Base-by-base conservation (phyloP, 805 yeast genomes). In the Nakazawaea ambrosiae region DNA sequence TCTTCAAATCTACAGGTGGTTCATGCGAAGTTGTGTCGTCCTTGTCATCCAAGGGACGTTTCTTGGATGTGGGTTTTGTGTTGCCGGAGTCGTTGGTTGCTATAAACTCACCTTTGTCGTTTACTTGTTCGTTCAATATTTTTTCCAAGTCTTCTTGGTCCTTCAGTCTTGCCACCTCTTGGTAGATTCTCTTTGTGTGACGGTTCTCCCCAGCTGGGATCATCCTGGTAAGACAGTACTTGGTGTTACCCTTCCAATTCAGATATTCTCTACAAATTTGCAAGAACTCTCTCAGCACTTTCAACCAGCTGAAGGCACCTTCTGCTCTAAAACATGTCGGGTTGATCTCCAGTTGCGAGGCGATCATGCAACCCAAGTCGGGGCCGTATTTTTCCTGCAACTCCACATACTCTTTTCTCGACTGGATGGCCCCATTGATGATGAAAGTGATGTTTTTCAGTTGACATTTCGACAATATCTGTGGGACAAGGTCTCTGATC, bases 321-420 rank as follows among this genome's bases (percentile, higher is more conserved):
- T 50, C 45, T 18, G 6, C 12, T 22, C 57, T 55, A 55, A 92
- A 92, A 27, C 85, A 79, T 1, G 95, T 69, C 6, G 95, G 92
- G 53, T 92, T 89, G 5, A 70, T 53, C 58, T 92, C 97, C 0
- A 97, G 97, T 22, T 78, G 76, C 23, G 86, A 81, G 1, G 97
- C 98, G 50, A 89, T 78, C 98, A 92, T 90, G 5, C 86, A 89
- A 4, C 97, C 95, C n/a, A 81, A 60, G 36, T 73, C 73, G 8
- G n/a, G 15, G 1, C 79, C 75, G 47, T 70, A 73, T n/a, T 58
- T 54, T 8, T 58, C 47, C 49, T 75, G 80, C 29, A 89, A 51
- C 19, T 62, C 60, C 6, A 48, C 43, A 43, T 70, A 75, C 39
- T 89, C 92, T 4, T 50, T 43, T 31, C 77, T 63, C 34, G 73